Evolutionary conservation across 768 basidiomycete genomes (phyloP).

Genomic region (Lactifluus echinatus): DNA sequence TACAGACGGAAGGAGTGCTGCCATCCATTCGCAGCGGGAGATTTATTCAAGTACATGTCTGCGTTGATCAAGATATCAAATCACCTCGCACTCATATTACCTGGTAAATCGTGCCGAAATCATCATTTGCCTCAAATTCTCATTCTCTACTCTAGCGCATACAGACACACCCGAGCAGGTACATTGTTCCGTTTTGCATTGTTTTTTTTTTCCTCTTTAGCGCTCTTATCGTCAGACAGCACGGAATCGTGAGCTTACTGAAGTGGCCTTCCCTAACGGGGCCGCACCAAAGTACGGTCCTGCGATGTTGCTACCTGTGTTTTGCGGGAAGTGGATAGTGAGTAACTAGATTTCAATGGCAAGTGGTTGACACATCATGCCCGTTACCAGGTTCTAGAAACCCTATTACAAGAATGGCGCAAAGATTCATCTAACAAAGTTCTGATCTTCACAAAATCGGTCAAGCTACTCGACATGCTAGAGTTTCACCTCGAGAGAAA

Average conservation of each 20-base stretch:
- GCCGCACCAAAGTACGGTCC: slow-evolving; percentile 49
- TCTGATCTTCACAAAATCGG: slow-evolving; percentile 87
- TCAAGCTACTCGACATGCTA: slow-evolving; percentile 82
- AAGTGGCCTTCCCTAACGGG: slow-evolving; percentile 54
- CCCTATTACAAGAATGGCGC: slow-evolving; percentile 57
- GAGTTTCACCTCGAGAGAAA: slow-evolving; percentile 58
- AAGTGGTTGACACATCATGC: not conserved
- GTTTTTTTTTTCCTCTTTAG: slow-evolving; percentile 4
- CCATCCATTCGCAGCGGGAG: slow-evolving; percentile 35
- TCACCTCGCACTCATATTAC: slow-evolving; percentile 80
- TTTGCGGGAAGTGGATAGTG: slow-evolving; percentile 83
- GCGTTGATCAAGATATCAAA: slow-evolving; percentile 85
- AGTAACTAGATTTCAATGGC: not conserved
- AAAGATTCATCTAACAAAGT: slow-evolving; percentile 72
- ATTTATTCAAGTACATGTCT: slow-evolving; percentile 69
- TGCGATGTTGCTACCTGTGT: slow-evolving; percentile 52
- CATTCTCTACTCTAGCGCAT: slow-evolving; percentile 38
- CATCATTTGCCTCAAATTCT: not conserved
- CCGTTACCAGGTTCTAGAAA: slow-evolving; percentile 52
- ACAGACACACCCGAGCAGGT: slow-evolving; percentile 66
- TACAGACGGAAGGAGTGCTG: slow-evolving; percentile 53
- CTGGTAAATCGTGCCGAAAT: slow-evolving; percentile 37
- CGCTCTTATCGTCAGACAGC: slow-evolving; percentile 26
- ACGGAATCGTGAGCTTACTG: slow-evolving; percentile 54
- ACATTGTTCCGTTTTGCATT: not conserved